Evolutionary conservation across 1,284 basidiomycete genomes (phyloP), one percentile per base, ranked within the genome.

Genomic region (Amylostereum chailletii): DNA sequence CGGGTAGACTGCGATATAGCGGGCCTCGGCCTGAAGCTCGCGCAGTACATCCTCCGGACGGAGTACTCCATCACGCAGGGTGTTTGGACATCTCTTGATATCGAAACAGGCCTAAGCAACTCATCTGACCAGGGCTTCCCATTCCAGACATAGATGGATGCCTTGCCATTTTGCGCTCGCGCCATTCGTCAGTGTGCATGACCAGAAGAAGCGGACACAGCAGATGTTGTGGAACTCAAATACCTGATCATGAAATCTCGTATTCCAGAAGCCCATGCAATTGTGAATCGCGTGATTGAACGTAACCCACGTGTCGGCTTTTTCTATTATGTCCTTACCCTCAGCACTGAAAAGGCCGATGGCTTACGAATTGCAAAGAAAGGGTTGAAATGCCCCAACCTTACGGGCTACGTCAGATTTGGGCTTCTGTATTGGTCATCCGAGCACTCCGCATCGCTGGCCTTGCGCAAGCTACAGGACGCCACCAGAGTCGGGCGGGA

Each of bases 211-310:
- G 55, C 58, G 9, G 76, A 80, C 55, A 55, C 68, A 19, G 81
- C 80, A 0, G 79, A 82, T 57, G 74, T 83, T 47, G 59, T 83
- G 27, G 78, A 82, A 31, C 73, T 82, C 63, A 83, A n/a, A 58
- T 75, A 64, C 55, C 55, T 62, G 45, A 72, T 82, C 58, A 71
- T 76, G 61, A 67, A 65, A 48, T 64, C 65, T 32, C 68, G 69
- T 31, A 64, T 74, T 33, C 59, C 65, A 0, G 71, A 77, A 33
- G 76, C 74, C 1, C 63, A 74, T 34, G 58, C 60, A 10, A 54
- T 73, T 5, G 76, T 74, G 1, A 65, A 69, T 48, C 66, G 68
- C 34, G 69, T 66, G 0, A 61, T 82, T 31, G 59, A 71, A 51
- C 73, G 79, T 33, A 78, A 72, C 52, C 78, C 79, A 2, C 65